Evolutionary conservation across 208 protist species (phyloP), one percentile per base, ranked within the genome.

Genomic region (Jaenimonas drosophilae): DNA sequence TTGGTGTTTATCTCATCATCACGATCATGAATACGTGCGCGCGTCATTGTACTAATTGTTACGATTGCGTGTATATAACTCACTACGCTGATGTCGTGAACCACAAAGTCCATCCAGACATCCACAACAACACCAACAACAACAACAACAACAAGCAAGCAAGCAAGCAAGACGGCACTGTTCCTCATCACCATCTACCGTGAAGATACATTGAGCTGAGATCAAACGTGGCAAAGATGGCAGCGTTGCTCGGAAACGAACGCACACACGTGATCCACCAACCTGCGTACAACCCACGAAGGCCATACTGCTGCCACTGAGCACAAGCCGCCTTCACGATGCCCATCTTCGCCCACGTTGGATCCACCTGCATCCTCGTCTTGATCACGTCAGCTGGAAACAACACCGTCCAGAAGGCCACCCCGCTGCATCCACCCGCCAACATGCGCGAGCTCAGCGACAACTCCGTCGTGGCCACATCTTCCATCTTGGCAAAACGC

Each of bases 381-480:
- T 92, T 92, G 28, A 86, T 66, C 2, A 92, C 75, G 46, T 95
- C 88, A 6, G 80, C 80, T 0, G 88, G 84, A 44, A 87, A 95
- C 30, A 90, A 80, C 4, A 70, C 48, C 0, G 80, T 79, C 88
- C 88, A 93, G 49, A 82, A 91, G 1, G 74, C 67, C 16, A 85
- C 73, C 1, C 85, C 88, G 17, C 67, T 76, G 39, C 50, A 70
- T 3, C 78, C 84, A 2, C 88, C 88, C 5, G 84, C 74, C 30
- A 91, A 50, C 72, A 87, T 83, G 20, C 67, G 47, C 49, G 77
- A 59, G 33, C 46, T 67, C 16, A 76, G 9, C 3, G 81, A 54
- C 4, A 89, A 53, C 23, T 54, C 58, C 25, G 53, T 41, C 1
- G 64, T 64, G 34, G 56, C 65, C 2, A 45, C 31, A 1, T 65